A percentile compares a stretch with the other conserved stretches of the same genome.
Evolutionary conservation across 345 rosid species (phyloP).

Genomic region (Dipteronia sinensis): DNA sequence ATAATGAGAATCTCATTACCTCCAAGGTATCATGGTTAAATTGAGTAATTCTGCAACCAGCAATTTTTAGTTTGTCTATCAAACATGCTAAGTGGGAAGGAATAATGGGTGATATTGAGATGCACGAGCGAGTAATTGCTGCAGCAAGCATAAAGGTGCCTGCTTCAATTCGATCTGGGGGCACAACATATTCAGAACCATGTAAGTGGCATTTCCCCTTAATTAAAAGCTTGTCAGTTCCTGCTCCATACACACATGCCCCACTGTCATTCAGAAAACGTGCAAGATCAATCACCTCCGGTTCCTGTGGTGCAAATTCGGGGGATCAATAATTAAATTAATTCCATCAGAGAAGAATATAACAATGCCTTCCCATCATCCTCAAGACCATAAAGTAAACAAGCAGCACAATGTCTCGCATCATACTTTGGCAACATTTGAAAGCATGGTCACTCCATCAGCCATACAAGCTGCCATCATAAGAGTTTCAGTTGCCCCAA

Average conservation of each 20-base stretch:
- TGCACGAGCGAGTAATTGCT: constrained; percentile 40
- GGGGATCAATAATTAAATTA: not conserved
- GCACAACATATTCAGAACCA: constrained; percentile 27
- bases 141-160: constrained; percentile 43
- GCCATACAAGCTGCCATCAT: constrained; percentile 48
- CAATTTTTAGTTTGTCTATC: constrained; percentile 22
- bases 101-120: constrained; percentile 33
- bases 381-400: constrained; percentile 1
- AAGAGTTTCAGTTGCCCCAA: constrained; percentile 43
- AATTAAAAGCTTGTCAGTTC: constrained; percentile 21
- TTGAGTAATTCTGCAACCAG: constrained; percentile 35
- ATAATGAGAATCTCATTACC: constrained; percentile 11
- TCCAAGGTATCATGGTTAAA: constrained; percentile 8
- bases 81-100: constrained; percentile 29
- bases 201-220: constrained; percentile 24
- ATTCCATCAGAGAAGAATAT: constrained; percentile 8
- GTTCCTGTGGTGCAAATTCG: constrained; percentile 24
- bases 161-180: constrained; percentile 38
- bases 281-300: constrained; percentile 39
- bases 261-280: constrained; percentile 31
- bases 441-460: constrained; percentile 36
- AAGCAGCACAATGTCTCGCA: not conserved
- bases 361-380: not conserved
- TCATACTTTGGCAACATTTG: constrained; percentile 40
- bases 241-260: constrained; percentile 30